Evolutionary conservation across 2,329 filamentous ascomycete genomes (phyloP), one percentile per base, ranked within the genome.

Genomic region (Trichoderma aggressivum): DNA sequence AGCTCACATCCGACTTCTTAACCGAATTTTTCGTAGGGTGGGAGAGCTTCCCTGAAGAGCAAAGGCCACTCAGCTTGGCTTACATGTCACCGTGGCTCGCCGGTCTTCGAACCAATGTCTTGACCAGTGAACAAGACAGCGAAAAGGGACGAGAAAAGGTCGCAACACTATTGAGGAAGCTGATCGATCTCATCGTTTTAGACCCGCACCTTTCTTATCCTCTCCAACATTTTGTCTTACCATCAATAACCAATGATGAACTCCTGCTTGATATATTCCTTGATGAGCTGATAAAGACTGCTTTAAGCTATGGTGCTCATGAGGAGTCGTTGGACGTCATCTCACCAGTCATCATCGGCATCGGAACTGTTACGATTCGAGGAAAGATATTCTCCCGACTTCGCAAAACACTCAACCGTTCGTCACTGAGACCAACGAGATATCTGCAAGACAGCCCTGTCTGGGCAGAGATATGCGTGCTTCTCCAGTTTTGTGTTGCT

Each of bases 11-110:
- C 8, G 90, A 92, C 75, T 92, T 92, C 75, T 76, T 92, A 50
- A 91, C 90, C n/a, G 90, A 92, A 75, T 92, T 92, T 76, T 92
- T 92, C 71, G 88, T 91, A 28, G 89, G 90, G 21, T 92, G 90
- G 90, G 89, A 91, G 74, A 91, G 89, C 75, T 90, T 91, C 75
- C 86, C 88, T 1, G 87, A 90, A 39, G 87, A 91, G 70, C 90
- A 92, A 76, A 89, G 90, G 74, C 88, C 89, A 1, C 77, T 92
- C 28, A 90, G 89, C 74, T 82, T 92, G 34, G 87, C 89, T 7
- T 92, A 92, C 76, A 90, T 92, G 87, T 88, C 89, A 7, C 90
- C 90, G 2, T 92, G 90, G 90, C 82, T 92, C 47, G 84, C 87
- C 7, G 86, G 89, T 14, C 79, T 92, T 39, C 86, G 90, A 61